Evolutionary conservation across 192 early-diverging fungal genomes (phyloP).

Genomic region (Backusella sp.): DNA sequence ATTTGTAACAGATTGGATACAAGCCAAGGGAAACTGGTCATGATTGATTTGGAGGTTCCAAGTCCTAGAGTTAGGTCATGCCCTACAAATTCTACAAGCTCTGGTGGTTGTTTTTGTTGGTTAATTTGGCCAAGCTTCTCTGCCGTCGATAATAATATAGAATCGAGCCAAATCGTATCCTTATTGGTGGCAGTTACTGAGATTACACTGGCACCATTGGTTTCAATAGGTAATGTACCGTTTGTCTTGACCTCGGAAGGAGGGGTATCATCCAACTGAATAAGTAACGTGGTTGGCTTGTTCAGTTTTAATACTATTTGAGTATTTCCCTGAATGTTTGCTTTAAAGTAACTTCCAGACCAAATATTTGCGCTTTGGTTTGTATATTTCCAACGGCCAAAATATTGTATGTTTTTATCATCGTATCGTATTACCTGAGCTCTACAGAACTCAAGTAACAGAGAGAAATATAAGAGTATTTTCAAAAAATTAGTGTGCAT

Average conservation of each 20-base stretch:
- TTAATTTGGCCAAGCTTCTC: background rate
- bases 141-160: background rate
- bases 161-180: background rate
- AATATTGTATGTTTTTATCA: slow-evolving; percentile 13
- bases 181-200: background rate
- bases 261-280: slow-evolving; percentile 6
- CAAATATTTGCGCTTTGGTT: slow-evolving; percentile 14
- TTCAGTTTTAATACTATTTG: slow-evolving; percentile 10
- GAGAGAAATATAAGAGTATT: background rate
- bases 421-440: background rate
- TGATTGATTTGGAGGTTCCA: slow-evolving; percentile 11
- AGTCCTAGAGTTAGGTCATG: slow-evolving; percentile 18
- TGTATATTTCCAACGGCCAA: slow-evolving; percentile 27
- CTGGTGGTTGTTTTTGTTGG: background rate
- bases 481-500: slow-evolving; percentile 1
- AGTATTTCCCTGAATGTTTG: slow-evolving; percentile 4
- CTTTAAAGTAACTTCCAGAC: slow-evolving; percentile 29
- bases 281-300: background rate
- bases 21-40: slow-evolving; percentile 30
- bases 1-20: slow-evolving; percentile 12
- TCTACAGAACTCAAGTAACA: background rate
- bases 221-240: slow-evolving; percentile 1
- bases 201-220: background rate
- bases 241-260: slow-evolving; percentile 16
- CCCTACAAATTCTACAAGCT: slow-evolving; percentile 26